Base-by-base conservation (phyloP, 768 basidiomycete species). In the Lactifluus subvellereus region DNA sequence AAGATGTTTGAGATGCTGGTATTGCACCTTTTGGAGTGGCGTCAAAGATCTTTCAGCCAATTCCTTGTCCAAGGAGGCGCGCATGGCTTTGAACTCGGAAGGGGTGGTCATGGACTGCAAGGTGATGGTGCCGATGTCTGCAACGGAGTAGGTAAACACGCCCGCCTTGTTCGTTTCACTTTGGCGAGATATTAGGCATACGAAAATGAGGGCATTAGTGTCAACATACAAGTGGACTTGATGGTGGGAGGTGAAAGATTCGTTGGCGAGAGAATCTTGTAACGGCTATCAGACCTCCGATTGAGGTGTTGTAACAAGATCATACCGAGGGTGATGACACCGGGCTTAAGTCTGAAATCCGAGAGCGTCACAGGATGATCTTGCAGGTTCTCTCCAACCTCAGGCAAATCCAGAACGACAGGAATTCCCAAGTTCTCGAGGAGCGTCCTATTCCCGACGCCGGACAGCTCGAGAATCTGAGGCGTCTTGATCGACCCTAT, bases 341-440 rank as follows among this genome's bases (percentile, higher is more conserved):
- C 60, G 9, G 62, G 35, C 37, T 58, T 62, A 18, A 65, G 57
- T 32, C 20, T 59, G 43, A 65, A 65, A 59, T 66, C 65, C 1
- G 65, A 66, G 30, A 66, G 63, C 42, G 65, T 57, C 45, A 66
- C 65, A 1, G 62, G 65, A 20, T 66, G 66, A 42, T 67, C 66
- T 51, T 62, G 66, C 38, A 67, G 30, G 35, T 67, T 67, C 49
- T 67, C 66, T 47, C 60, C 57, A 33, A 67, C 47, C 54, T 65
- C 65, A 10, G 66, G 66, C 35, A 67, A 47, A 57, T 66, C 65
- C 30, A 67, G n/a, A 20, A 65, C 38, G 49, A 67, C 57, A 53
- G 65, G 60, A 43, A 67, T 62, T 5, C 58, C 49, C 16, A 66
- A 40, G 38, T 47, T 59, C 48, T 66, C 66, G 32, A 67, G 43